Conservation (phyloP, 371 early-diverging fungal genomes). For the Racocetra persica region DNA sequence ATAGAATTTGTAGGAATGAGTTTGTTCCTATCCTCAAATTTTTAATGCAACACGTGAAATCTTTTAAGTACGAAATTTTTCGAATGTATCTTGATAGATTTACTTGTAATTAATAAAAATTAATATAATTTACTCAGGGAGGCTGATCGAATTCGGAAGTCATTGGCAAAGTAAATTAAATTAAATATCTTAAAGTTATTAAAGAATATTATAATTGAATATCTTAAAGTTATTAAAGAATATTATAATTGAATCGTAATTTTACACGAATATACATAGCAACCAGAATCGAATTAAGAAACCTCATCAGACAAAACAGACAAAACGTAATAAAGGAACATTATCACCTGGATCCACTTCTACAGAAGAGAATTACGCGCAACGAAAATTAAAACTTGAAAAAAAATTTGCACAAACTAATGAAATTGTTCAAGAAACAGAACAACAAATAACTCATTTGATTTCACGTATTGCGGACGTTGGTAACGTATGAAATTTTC, state of each 20-base stretch:
- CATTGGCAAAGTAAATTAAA: not conserved
- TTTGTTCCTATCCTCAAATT: conserved; percentile 37
- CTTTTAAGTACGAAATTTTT: conserved; percentile 29
- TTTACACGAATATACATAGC: not conserved
- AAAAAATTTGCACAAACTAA: conserved; percentile 18
- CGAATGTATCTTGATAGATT: not conserved
- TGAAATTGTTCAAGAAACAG: not conserved
- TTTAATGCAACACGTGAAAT: conserved; percentile 35
- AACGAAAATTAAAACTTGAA: conserved; percentile 27
- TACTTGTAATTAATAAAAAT: not conserved
- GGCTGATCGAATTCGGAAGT: not conserved
- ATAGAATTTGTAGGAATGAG: conserved; percentile 37
- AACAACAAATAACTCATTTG: conserved; percentile 8
- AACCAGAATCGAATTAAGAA: not conserved
- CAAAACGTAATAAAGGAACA: conserved; percentile 5
- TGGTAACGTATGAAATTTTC: not conserved
- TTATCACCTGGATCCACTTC: not conserved
- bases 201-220: not conserved
- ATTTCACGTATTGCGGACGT: conserved; percentile 27
- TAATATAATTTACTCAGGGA: conserved; percentile 12
- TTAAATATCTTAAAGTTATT: not conserved
- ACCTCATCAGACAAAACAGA: not conserved
- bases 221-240: not conserved
- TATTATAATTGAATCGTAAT: not conserved
- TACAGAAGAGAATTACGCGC: conserved; percentile 2